A percentile compares a stretch with the other conserved stretches of the same genome.
Conservation (phyloP, 495 filamentous ascomycete genomes). For the Xylaria sp. region DNA sequence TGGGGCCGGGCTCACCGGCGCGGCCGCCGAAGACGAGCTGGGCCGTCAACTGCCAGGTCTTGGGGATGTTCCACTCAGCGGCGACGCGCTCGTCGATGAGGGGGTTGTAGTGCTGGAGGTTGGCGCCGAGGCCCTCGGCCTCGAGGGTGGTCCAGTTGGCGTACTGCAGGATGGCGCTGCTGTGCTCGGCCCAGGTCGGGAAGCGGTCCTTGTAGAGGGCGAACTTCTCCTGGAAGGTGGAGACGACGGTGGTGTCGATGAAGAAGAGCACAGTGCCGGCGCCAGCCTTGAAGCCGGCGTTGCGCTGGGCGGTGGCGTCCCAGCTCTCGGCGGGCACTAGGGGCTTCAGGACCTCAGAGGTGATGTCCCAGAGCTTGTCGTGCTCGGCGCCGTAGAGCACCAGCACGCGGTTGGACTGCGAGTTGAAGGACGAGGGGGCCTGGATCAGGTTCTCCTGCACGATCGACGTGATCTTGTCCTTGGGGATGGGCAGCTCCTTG, state of each 20-base stretch:
- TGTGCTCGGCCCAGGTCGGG: conserved; percentile 67
- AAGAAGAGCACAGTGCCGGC: conserved; percentile 73
- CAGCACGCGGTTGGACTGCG: conserved; percentile 66
- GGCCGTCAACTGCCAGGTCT: conserved; percentile 65
- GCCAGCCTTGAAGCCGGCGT: conserved; percentile 60
- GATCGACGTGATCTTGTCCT: conserved; percentile 62
- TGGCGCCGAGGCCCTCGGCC: conserved; percentile 73
- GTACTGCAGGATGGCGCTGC: conserved; percentile 71
- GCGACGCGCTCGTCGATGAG: conserved; percentile 65
- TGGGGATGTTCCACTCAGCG: conserved; percentile 63
- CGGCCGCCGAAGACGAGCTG: conserved; percentile 70
- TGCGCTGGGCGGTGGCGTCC: conserved; percentile 52
- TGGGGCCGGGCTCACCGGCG: conserved; percentile 56
- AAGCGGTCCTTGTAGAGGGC: conserved; percentile 67
- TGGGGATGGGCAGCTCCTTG: conserved; percentile 60
- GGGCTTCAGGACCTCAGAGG: conserved; percentile 58
- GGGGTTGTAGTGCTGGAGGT: conserved; percentile 79
- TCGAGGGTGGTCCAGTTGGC: conserved; percentile 70
- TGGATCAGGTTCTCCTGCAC: conserved; percentile 60
- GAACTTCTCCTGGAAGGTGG: conserved; percentile 59
- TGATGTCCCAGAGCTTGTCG: conserved; percentile 69
- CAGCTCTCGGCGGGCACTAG: conserved; percentile 64
- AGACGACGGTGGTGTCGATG: conserved; percentile 61
- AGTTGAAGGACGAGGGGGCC: conserved; percentile 70
- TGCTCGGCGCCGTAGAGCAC: conserved; percentile 69